A percentile compares a stretch with the other conserved stretches of the same genome.
phyloP scores from a whole-genome alignment of 805 yeast species.

The Candida tibetensis region DNA sequence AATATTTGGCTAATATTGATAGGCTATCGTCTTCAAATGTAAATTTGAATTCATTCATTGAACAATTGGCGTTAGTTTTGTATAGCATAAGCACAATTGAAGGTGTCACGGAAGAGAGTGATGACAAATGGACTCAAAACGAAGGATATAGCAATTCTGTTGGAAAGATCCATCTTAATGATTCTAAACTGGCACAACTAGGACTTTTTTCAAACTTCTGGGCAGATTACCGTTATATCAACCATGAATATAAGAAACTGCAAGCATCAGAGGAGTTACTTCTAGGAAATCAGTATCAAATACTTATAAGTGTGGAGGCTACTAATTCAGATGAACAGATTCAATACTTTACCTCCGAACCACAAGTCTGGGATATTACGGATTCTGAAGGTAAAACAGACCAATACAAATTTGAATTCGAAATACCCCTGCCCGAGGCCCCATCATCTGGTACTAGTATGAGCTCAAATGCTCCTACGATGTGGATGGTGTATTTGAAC shows the following conservation, averaged over 20 bases:
- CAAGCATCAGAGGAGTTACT: conserved; percentile 2
- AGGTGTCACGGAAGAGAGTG: conserved; percentile 10
- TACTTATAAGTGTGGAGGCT: conserved; percentile 22
- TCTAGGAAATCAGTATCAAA: conserved; percentile 18
- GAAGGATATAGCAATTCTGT: conserved; percentile 23
- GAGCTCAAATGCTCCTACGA: conserved; percentile 1
- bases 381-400: conserved; percentile 5
- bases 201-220: conserved; percentile 39
- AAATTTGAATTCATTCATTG: conserved; percentile 31
- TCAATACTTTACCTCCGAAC: conserved; percentile 22
- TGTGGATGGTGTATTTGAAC: conserved; percentile 27
- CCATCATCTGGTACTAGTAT: conserved; percentile 3
- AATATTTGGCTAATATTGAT: conserved; percentile 36
- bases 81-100: conserved; percentile 25
- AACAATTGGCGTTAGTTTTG: conserved; percentile 29
- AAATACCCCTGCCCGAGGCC: conserved; percentile 7
- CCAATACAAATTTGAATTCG: conserved; percentile 19
- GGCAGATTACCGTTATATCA: conserved; percentile 30
- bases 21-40: conserved; percentile 27
- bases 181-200: conserved; percentile 17
- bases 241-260: conserved; percentile 18
- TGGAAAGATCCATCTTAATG: conserved; percentile 30
- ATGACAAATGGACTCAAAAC: conserved; percentile 18
- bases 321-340: conserved; percentile 3
- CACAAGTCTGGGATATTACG: conserved; percentile 22